phyloP scores from a whole-genome alignment of 2,329 filamentous ascomycete genomes.

The Colletotrichum spinosum region DNA sequence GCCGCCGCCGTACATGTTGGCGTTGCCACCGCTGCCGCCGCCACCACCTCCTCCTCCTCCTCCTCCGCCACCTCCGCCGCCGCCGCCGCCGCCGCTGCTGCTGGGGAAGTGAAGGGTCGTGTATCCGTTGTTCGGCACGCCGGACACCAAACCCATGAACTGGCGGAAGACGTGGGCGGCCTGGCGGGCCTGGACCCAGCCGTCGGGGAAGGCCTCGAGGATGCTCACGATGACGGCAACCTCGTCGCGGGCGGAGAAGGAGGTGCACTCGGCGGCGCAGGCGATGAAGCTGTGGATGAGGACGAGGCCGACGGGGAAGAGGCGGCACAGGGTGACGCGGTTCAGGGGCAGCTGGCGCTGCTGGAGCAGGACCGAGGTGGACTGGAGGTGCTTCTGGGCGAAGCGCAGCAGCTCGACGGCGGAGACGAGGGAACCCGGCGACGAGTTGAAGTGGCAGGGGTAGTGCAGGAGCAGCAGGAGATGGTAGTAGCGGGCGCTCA shows the following conservation, averaged over 20 bases:
- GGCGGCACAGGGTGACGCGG: conserved; percentile 53
- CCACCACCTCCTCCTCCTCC: accelerated
- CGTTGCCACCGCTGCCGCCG: background rate
- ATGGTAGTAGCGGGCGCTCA: conserved; percentile 57
- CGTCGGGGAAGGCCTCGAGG: conserved; percentile 51
- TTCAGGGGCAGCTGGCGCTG: conserved; percentile 58
- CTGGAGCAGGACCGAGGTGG: conserved; percentile 53
- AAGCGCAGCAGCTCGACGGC: conserved; percentile 50
- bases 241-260: conserved; percentile 50
- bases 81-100: conserved; percentile 10
- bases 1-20: conserved; percentile 22
- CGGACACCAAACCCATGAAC: conserved; percentile 42
- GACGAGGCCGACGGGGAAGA: conserved; percentile 52
- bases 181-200: conserved; percentile 49
- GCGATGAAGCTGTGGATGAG: conserved; percentile 53
- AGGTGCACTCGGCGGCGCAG: conserved; percentile 39
- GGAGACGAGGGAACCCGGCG: conserved; percentile 43
- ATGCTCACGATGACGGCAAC: conserved; percentile 48
- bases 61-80: background rate
- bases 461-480: conserved; percentile 57
- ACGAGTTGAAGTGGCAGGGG: conserved; percentile 54
- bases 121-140: conserved; percentile 37
- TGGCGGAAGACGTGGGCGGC: conserved; percentile 49
- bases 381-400: conserved; percentile 56
- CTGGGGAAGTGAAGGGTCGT: conserved; percentile 37